Evolutionary conservation across 768 basidiomycete genomes (phyloP).

Genomic region (Agrocybe chaxingu): DNA sequence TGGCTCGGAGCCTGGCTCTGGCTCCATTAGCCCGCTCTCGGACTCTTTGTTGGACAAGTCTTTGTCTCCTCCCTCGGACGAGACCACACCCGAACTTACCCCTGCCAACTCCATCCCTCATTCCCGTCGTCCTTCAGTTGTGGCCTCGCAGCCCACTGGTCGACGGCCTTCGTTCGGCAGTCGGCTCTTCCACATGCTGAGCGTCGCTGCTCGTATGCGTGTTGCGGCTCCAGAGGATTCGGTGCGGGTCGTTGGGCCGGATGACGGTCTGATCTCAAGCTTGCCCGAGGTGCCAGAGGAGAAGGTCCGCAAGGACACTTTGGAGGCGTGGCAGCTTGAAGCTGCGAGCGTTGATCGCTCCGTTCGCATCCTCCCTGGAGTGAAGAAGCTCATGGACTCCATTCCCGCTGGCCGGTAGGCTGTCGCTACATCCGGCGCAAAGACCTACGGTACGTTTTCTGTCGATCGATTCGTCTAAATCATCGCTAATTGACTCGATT

Average conservation of each 20-base stretch:
- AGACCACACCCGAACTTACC: slow-evolving; percentile 38
- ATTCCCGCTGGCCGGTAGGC: slow-evolving; percentile 66
- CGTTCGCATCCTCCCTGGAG: slow-evolving; percentile 73
- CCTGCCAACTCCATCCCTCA: slow-evolving; percentile 35
- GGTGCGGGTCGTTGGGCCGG: slow-evolving; percentile 29
- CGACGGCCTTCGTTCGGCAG: slow-evolving; percentile 46
- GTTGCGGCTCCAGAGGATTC: slow-evolving; percentile 26
- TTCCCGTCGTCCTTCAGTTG: slow-evolving; percentile 43
- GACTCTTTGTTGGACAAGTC: slow-evolving; percentile 1
- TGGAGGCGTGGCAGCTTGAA: slow-evolving; percentile 54
- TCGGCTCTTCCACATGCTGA: slow-evolving; percentile 18
- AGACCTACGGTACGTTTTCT: slow-evolving; percentile 53
- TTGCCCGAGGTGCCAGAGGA: slow-evolving; percentile 13
- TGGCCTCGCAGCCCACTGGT: slow-evolving; percentile 16
- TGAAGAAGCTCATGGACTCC: slow-evolving; percentile 59
- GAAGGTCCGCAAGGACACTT: slow-evolving; percentile 25
- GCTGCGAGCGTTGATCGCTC: slow-evolving; percentile 54
- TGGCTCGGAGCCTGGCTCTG: slow-evolving; percentile 26
- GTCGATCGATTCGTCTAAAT: not conserved
- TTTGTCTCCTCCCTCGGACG: slow-evolving; percentile 20
- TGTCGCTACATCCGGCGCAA: slow-evolving; percentile 72
- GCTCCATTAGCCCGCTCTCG: not conserved
- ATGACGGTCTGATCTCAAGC: slow-evolving; percentile 25
- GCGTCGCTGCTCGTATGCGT: slow-evolving; percentile 13
- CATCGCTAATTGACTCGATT: not conserved